These are phyloP conservation scores for Iris pallida DNA, from an alignment of 116 monocot species.

Conservation along the genomic window DNA sequence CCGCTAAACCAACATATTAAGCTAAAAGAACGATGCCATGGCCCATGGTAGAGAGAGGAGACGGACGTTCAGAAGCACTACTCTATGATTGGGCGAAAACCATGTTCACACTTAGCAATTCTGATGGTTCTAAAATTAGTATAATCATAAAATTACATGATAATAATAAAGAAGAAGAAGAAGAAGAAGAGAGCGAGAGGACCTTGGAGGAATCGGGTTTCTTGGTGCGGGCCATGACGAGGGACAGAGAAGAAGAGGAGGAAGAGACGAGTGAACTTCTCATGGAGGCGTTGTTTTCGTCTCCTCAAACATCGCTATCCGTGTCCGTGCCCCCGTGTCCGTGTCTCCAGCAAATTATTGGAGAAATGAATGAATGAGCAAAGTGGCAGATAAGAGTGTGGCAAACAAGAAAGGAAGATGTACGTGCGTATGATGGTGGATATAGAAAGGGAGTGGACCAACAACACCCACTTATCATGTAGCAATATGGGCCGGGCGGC, in stretches of 20 bases:
- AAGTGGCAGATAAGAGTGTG: too few relatives aligned
- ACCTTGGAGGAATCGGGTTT: conserved; percentile 44
- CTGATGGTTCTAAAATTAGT: background rate
- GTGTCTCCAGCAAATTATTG: too few relatives aligned
- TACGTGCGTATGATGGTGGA: too few relatives aligned
- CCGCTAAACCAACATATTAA: background rate
- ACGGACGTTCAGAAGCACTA: background rate
- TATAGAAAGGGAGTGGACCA: too few relatives aligned
- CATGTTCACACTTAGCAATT: background rate
- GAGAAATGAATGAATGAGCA: too few relatives aligned
- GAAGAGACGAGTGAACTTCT: background rate
- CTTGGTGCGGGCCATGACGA: conserved; percentile 27
- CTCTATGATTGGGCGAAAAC: background rate
- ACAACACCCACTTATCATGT: too few relatives aligned
- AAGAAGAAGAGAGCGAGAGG: background rate
- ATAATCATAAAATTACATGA: background rate
- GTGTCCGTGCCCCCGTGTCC: too few relatives aligned
- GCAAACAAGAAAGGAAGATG: too few relatives aligned
- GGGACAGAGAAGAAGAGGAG: conserved; percentile 14
- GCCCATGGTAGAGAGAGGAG: background rate
- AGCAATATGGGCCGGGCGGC: too few relatives aligned
- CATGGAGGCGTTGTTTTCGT: background rate
- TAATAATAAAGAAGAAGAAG: background rate
- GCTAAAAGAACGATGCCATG: background rate
- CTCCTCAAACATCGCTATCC: too few relatives aligned